These are phyloP conservation scores for Trametes elegans DNA, from an alignment of 768 basidiomycete genomes.

Conservation along the genomic window DNA sequence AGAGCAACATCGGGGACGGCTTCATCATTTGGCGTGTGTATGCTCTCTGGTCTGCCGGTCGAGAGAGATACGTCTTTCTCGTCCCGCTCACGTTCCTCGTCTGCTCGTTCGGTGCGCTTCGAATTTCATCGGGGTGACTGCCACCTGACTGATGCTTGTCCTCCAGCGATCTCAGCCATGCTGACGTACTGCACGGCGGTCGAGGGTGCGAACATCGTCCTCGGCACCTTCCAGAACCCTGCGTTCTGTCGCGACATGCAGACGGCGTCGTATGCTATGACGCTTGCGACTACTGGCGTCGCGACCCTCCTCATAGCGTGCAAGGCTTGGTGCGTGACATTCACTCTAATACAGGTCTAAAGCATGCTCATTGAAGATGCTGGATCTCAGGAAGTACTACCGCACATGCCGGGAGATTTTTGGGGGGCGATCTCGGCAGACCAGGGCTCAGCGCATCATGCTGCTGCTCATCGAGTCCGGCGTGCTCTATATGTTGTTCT, in stretches of 20 bases:
- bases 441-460: slow-evolving; percentile 18
- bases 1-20: slow-evolving; percentile 24
- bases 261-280: slow-evolving; percentile 20
- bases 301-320: slow-evolving; percentile 22
- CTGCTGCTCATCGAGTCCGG: slow-evolving; percentile 25
- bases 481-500: slow-evolving; percentile 25
- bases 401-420: background rate
- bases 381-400: background rate
- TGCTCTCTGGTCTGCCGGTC: slow-evolving; percentile 16
- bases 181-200: slow-evolving; percentile 22
- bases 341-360: background rate
- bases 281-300: slow-evolving; percentile 19
- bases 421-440: background rate
- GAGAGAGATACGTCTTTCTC: slow-evolving; percentile 14
- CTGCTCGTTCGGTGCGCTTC: slow-evolving; percentile 19
- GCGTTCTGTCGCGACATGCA: slow-evolving; percentile 25
- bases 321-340: slow-evolving; percentile 19
- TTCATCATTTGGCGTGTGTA: slow-evolving; percentile 27
- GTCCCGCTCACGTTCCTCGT: slow-evolving; percentile 17
- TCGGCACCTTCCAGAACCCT: slow-evolving; percentile 18
- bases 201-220: slow-evolving; percentile 18
- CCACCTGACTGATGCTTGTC: background rate
- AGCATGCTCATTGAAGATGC: no score
- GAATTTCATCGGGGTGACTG: background rate
- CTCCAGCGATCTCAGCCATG: slow-evolving; percentile 17